These are phyloP conservation scores for Heritiera littoralis DNA, from an alignment of 345 rosid species.

Conservation along the genomic window DNA sequence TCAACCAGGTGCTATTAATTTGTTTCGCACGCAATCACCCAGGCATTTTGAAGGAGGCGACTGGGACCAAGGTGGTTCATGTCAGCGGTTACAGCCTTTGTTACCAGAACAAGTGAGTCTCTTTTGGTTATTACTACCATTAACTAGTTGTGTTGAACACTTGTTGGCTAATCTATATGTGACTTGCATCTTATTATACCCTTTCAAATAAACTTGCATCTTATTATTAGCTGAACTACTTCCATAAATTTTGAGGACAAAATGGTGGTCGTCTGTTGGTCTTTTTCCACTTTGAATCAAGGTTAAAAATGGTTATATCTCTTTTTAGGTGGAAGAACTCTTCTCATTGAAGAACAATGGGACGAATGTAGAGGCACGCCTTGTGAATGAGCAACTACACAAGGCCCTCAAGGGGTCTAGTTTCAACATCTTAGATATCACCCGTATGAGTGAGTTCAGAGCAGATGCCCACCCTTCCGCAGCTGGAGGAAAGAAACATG, in stretches of 20 bases:
- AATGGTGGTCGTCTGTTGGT: neutral
- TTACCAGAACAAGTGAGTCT: slow-evolving; percentile 57
- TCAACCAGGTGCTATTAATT: slow-evolving; percentile 45
- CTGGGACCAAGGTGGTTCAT: slow-evolving; percentile 97
- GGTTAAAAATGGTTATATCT: neutral
- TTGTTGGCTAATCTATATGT: neutral
- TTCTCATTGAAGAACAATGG: slow-evolving; percentile 67
- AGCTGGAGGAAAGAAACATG: slow-evolving; percentile 71
- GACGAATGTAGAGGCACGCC: slow-evolving; percentile 72
- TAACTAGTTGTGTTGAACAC: neutral
- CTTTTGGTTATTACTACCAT: neutral
- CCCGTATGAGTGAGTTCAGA: slow-evolving; percentile 85
- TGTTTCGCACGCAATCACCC: slow-evolving; percentile 85
- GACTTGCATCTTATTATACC: neutral
- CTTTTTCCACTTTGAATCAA: neutral
- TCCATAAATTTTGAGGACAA: neutral
- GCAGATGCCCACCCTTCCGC: slow-evolving; percentile 90
- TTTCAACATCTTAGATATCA: slow-evolving; percentile 70
- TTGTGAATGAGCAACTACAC: slow-evolving; percentile 65
- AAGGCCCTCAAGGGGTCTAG: slow-evolving; percentile 49
- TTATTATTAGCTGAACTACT: neutral
- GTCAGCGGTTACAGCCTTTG: slow-evolving; percentile 58
- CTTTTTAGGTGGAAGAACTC: slow-evolving; percentile 64
- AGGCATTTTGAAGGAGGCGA: slow-evolving; percentile 99
- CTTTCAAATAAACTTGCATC: neutral